These are phyloP conservation scores for Zoysia pacifica DNA, from an alignment of 176 grass and related monocot species.

Conservation along the genomic window DNA sequence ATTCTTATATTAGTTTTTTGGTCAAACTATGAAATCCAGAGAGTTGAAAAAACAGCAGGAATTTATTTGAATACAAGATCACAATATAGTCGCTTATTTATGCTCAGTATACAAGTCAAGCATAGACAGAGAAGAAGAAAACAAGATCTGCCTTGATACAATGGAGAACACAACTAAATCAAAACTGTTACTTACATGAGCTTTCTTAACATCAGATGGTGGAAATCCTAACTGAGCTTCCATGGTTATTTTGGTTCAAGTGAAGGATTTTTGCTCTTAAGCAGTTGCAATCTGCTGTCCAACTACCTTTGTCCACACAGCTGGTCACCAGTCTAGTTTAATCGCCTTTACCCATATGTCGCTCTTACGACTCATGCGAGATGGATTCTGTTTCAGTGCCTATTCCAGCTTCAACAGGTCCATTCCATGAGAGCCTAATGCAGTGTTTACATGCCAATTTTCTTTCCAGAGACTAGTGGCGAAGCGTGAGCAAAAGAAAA, in stretches of 20 bases:
- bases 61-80: too few species aligned
- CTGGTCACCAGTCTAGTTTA: conserved; percentile 84
- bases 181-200: neutral
- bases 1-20: too few species aligned
- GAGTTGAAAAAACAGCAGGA: too few species aligned
- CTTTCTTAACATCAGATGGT: neutral
- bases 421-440: conserved; percentile 63
- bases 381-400: conserved; percentile 46
- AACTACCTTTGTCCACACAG: conserved; percentile 65
- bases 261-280: neutral
- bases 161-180: neutral
- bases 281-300: conserved; percentile 49
- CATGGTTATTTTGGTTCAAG: neutral
- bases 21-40: too few species aligned
- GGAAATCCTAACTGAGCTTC: neutral
- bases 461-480: conserved; percentile 52
- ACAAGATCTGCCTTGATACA: neutral
- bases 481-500: too few species aligned
- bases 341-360: conserved; percentile 58
- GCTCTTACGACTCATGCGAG: conserved; percentile 33
- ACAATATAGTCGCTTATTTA: too few species aligned
- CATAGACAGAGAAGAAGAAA: neutral
- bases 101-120: neutral
- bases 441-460: conserved; percentile 66
- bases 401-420: conserved; percentile 67